Conservation (phyloP, 2,329 filamentous ascomycete genomes). For the Gremmenia infestans region DNA sequence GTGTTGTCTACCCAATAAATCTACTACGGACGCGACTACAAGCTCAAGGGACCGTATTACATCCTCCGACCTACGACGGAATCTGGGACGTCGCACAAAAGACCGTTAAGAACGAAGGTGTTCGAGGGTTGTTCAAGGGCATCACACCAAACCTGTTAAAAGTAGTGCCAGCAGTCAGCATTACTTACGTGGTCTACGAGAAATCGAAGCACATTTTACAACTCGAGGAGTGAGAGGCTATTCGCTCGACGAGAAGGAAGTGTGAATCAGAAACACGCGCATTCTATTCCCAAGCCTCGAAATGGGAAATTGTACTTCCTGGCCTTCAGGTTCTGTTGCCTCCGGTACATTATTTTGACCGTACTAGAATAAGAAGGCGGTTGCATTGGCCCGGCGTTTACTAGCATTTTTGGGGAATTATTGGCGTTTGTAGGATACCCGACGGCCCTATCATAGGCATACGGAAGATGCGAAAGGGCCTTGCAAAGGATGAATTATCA, state of each 20-base stretch:
- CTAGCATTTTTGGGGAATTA: background rate
- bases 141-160: constrained; percentile 93
- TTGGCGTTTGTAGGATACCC: constrained; percentile 11
- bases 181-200: constrained; percentile 91
- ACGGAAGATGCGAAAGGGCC: background rate
- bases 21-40: constrained; percentile 87
- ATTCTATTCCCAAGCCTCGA: background rate
- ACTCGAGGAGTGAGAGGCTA: constrained; percentile 16
- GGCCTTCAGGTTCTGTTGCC: background rate
- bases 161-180: constrained; percentile 91
- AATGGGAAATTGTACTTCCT: background rate
- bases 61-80: constrained; percentile 84
- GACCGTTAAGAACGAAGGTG: constrained; percentile 77
- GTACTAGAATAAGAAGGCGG: constrained; percentile 1
- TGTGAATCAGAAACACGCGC: background rate
- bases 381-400: constrained; percentile 13
- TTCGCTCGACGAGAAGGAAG: background rate
- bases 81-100: constrained; percentile 83
- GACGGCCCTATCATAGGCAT: background rate
- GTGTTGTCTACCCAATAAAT: constrained; percentile 93
- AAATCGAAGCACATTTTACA: constrained; percentile 71
- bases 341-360: background rate
- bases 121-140: constrained; percentile 87
- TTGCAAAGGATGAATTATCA: background rate
- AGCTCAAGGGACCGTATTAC: constrained; percentile 89